Evolutionary conservation across 805 yeast genomes (phyloP).

Genomic region (Pichia rugopelliculosa): DNA sequence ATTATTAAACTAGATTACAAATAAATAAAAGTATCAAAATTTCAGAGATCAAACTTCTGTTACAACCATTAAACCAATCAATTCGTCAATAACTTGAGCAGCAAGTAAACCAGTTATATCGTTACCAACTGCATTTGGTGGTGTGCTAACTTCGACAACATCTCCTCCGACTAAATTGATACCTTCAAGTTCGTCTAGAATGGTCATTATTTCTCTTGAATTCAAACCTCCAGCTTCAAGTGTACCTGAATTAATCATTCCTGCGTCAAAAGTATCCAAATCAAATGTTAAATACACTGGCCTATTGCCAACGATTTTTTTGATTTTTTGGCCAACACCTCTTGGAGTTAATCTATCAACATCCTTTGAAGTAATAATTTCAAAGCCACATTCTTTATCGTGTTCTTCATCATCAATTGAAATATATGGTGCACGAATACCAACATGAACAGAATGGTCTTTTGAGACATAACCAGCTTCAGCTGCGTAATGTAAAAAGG

Average conservation of each 20-base stretch:
- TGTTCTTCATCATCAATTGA: slow-evolving; percentile 29
- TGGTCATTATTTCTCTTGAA: slow-evolving; percentile 52
- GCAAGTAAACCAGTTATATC: slow-evolving; percentile 60
- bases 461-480: slow-evolving; percentile 53
- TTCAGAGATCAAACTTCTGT: slow-evolving; percentile 12
- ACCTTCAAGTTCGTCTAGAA: slow-evolving; percentile 54
- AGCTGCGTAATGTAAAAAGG: slow-evolving; percentile 62
- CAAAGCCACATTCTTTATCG: slow-evolving; percentile 46
- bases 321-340: slow-evolving; percentile 32
- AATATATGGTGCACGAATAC: slow-evolving; percentile 57
- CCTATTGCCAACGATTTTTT: slow-evolving; percentile 28
- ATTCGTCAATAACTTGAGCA: slow-evolving; percentile 50
- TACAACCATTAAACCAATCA: slow-evolving; percentile 40
- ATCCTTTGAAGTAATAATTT: slow-evolving; percentile 39
- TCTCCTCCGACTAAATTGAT: slow-evolving; percentile 67
- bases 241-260: slow-evolving; percentile 77
- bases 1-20: not conserved
- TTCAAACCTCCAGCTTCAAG: slow-evolving; percentile 72
- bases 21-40: not conserved
- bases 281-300: slow-evolving; percentile 43
- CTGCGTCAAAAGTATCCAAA: slow-evolving; percentile 64
- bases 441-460: slow-evolving; percentile 50
- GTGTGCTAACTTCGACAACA: slow-evolving; percentile 60
- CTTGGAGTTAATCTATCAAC: slow-evolving; percentile 34
- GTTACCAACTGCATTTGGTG: slow-evolving; percentile 54